Percentiles rank a stretch among this genome's conserved stretches.
phyloP scores from a whole-genome alignment of 805 yeast genomes.

The Starmerella etchellsii region DNA sequence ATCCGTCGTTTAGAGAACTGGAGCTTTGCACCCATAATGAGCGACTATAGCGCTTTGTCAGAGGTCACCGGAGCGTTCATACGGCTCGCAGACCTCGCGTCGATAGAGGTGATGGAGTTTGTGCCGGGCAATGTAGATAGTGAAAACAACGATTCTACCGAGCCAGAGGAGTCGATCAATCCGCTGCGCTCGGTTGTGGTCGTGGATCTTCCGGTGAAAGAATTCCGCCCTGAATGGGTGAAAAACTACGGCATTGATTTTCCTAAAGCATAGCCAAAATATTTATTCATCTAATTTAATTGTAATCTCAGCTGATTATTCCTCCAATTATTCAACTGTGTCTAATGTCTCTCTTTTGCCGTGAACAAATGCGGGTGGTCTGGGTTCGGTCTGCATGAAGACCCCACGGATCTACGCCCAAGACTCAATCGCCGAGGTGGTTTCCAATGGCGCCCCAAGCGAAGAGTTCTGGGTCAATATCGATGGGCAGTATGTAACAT shows the following conservation, averaged over 20 bases:
- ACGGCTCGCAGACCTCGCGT: slow-evolving; percentile 48
- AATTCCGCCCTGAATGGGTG: slow-evolving; percentile 9
- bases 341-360: too few relatives aligned
- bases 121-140: slow-evolving; percentile 23
- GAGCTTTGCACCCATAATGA: slow-evolving; percentile 72
- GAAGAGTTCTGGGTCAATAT: slow-evolving; percentile 35
- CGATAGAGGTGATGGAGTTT: slow-evolving; percentile 57
- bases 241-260: background rate
- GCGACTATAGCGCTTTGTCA: slow-evolving; percentile 69
- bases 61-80: slow-evolving; percentile 53
- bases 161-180: slow-evolving; percentile 32
- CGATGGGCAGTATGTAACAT: slow-evolving; percentile 12
- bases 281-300: too few relatives aligned
- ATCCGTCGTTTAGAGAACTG: slow-evolving; percentile 75
- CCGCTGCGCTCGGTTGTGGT: slow-evolving; percentile 6
- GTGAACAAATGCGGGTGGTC: too few relatives aligned
- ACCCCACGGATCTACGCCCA: slow-evolving; percentile 24
- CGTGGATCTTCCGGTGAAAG: slow-evolving; percentile 3
- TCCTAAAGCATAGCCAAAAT: background rate
- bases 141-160: slow-evolving; percentile 26
- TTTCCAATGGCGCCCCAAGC: slow-evolving; percentile 18
- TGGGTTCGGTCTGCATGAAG: background rate
- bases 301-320: background rate
- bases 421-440: slow-evolving; percentile 34
- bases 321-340: background rate